Percentiles rank a stretch among this genome's conserved stretches.
These are phyloP conservation scores for Colletotrichum acutatum DNA, from an alignment of 2,329 filamentous ascomycete genomes.

Conservation along the genomic window DNA sequence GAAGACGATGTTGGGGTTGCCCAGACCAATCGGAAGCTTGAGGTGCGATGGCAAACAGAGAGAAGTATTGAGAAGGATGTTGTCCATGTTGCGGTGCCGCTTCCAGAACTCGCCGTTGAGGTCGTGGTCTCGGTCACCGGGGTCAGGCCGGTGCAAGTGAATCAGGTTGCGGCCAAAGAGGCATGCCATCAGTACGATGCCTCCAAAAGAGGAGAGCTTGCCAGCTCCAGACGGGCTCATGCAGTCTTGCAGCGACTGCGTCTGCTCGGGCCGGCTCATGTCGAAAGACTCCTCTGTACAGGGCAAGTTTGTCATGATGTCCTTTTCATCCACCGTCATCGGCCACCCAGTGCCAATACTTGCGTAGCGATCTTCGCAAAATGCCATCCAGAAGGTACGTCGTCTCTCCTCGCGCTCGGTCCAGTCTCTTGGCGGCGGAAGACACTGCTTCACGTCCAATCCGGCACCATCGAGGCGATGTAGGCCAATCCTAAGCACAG, in stretches of 20 bases:
- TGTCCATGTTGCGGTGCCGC: conserved; percentile 88
- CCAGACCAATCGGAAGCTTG: conserved; percentile 80
- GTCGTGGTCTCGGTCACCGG: conserved; percentile 85
- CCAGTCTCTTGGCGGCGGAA: conserved; percentile 90
- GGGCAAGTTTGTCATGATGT: conserved; percentile 89
- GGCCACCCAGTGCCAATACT: conserved; percentile 98
- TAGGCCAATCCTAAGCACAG: conserved; percentile 80
- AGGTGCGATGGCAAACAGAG: conserved; percentile 84
- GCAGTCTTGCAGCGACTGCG: conserved; percentile 75
- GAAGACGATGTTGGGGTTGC: conserved; percentile 88
- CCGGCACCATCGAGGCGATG: conserved; percentile 86
- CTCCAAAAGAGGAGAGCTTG: conserved; percentile 81
- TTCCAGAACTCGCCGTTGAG: conserved; percentile 97
- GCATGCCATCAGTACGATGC: conserved; percentile 85
- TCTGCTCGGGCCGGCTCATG: conserved; percentile 79
- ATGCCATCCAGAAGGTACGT: conserved; percentile 95
- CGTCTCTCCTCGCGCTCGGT: conserved; percentile 92
- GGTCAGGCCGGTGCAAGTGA: conserved; percentile 88
- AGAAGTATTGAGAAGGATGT: conserved; percentile 87
- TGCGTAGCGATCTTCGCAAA: conserved; percentile 89
- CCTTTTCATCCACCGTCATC: conserved; percentile 90
- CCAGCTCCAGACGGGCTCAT: conserved; percentile 78
- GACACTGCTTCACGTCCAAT: conserved; percentile 91
- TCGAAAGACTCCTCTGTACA: conserved; percentile 86
- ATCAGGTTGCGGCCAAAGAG: conserved; percentile 91